A percentile compares a stretch with the other conserved stretches of the same genome.
These are phyloP conservation scores for Tieghemostelium lacteum DNA, from an alignment of 78 protist species.

Conservation along the genomic window DNA sequence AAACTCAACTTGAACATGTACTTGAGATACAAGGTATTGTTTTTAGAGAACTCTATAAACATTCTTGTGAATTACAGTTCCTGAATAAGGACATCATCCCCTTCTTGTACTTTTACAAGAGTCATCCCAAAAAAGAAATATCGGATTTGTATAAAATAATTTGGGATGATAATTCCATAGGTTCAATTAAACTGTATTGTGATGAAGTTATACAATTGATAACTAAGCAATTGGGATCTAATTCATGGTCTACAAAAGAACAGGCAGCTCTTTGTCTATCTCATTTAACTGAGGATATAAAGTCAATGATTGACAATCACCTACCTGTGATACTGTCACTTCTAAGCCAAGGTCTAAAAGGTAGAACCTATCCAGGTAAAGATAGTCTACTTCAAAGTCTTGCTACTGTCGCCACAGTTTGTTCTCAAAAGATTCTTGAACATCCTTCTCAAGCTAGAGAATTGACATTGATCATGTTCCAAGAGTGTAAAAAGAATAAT, in stretches of 20 bases:
- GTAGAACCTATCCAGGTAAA: conserved; percentile 78
- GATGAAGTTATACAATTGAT: conserved; percentile 59
- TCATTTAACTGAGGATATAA: conserved; percentile 47
- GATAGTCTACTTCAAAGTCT: conserved; percentile 51
- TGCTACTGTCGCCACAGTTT: conserved; percentile 43
- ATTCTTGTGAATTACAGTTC: conserved; percentile 8
- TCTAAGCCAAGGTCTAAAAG: conserved; percentile 40
- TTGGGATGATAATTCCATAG: conserved; percentile 72
- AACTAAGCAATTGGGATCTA: background rate
- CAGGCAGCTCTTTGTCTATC: conserved; percentile 74
- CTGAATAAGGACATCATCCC: conserved; percentile 60
- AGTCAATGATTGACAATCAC: conserved; percentile 29
- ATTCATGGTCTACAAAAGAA: conserved; percentile 68
- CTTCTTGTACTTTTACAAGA: conserved; percentile 39
- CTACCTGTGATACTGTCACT: conserved; percentile 21
- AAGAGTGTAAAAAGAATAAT: conserved; percentile 79
- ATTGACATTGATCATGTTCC: conserved; percentile 23
- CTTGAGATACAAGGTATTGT: conserved; percentile 1
- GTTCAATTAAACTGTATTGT: conserved; percentile 30
- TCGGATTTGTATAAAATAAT: conserved; percentile 44
- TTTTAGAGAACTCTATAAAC: conserved; percentile 40
- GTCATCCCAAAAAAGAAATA: conserved; percentile 66
- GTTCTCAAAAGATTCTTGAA: conserved; percentile 8
- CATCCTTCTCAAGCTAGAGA: background rate
- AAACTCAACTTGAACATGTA: background rate